Evolutionary conservation across 2,329 filamentous ascomycete species (phyloP).

Genomic region (Fusarium poae): DNA sequence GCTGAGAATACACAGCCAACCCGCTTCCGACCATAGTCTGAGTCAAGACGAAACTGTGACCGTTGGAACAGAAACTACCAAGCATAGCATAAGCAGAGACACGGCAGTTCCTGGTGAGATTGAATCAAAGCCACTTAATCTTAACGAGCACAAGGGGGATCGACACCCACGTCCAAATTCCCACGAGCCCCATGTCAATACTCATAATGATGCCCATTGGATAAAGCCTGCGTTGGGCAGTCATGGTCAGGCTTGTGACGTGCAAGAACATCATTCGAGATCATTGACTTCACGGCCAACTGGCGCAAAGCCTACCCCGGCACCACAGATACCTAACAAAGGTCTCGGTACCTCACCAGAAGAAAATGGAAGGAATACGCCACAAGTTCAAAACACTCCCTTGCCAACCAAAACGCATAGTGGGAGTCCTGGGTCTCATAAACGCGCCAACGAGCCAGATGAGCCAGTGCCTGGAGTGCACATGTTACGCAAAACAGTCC

Average conservation of each 20-base stretch:
- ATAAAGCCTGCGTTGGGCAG: constrained; percentile 24
- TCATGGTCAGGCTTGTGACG: constrained; percentile 18
- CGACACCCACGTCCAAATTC: constrained; percentile 39
- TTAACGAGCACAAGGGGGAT: constrained; percentile 22
- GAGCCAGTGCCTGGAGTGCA: constrained; percentile 8
- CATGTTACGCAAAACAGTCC: constrained; percentile 20
- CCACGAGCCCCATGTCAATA: constrained; percentile 35
- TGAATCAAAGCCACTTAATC: constrained; percentile 25
- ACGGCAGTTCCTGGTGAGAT: constrained; percentile 8
- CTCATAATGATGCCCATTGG: constrained; percentile 32
- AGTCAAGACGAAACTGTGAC: constrained; percentile 26
- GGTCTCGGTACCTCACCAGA: neutral
- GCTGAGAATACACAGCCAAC: neutral
- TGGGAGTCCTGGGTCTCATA: neutral
- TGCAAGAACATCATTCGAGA: constrained; percentile 3
- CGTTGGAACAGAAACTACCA: constrained; percentile 11
- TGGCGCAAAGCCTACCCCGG: neutral
- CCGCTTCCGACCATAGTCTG: constrained; percentile 28
- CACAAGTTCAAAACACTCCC: constrained; percentile 9
- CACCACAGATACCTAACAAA: constrained; percentile 5
- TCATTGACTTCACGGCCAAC: neutral
- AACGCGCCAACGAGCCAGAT: constrained; percentile 1
- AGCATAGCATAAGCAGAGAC: constrained; percentile 35
- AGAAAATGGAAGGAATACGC: constrained; percentile 1
- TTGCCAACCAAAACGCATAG: neutral